These are phyloP conservation scores for Cercospora sp. DNA, from an alignment of 2,329 filamentous ascomycete genomes.

Conservation along the genomic window DNA sequence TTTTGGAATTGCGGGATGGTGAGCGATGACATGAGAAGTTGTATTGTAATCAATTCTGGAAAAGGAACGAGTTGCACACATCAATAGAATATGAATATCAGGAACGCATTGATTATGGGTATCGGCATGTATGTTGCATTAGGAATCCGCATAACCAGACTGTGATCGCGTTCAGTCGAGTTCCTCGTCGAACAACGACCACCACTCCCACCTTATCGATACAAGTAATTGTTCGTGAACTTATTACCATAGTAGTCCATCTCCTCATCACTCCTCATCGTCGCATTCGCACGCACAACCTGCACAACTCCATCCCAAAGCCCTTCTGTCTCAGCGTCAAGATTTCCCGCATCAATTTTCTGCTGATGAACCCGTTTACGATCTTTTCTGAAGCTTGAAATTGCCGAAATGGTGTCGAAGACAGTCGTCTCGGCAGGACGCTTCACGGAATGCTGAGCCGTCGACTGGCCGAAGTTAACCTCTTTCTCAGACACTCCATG, in stretches of 20 bases:
- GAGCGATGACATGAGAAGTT: constrained; percentile 17
- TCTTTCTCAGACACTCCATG: constrained; percentile 29
- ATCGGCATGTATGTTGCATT: not conserved
- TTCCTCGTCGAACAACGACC: not conserved
- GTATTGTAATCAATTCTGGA: too few species aligned
- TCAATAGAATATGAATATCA: not conserved
- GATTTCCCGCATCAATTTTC: constrained; percentile 36
- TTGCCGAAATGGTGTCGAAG: constrained; percentile 56
- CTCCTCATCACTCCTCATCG: constrained; percentile 34
- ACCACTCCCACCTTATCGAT: constrained; percentile 25
- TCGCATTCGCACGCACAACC: constrained; percentile 49
- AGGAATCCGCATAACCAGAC: not conserved
- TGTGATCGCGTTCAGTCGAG: not conserved
- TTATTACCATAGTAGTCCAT: constrained; percentile 39
- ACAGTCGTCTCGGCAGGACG: not conserved
- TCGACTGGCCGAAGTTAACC: constrained; percentile 23
- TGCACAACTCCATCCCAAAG: constrained; percentile 62
- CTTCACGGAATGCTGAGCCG: not conserved
- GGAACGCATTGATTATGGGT: not conserved
- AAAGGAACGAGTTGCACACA: not conserved
- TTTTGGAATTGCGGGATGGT: constrained; percentile 32
- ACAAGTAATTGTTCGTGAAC: constrained; percentile 33
- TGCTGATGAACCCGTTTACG: constrained; percentile 53
- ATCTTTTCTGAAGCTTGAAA: constrained; percentile 56
- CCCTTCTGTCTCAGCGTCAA: constrained; percentile 51